phyloP scores from a whole-genome alignment of 805 yeast genomes.

The Saccharomyces mikatae region DNA sequence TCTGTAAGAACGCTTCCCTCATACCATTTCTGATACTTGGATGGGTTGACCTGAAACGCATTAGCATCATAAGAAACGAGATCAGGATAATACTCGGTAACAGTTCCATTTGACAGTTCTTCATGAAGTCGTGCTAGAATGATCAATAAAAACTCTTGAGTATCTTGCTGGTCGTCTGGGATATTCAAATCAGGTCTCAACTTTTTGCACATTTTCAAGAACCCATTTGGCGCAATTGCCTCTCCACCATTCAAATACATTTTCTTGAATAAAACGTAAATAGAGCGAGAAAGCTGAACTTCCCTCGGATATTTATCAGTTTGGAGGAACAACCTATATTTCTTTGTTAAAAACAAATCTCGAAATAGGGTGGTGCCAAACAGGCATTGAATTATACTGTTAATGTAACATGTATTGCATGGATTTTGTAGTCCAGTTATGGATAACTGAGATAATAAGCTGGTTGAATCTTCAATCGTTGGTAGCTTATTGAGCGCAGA shows the following conservation, averaged over 20 bases:
- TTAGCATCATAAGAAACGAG: slow-evolving; percentile 30
- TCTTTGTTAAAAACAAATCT: slow-evolving; percentile 38
- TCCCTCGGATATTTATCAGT: slow-evolving; percentile 8
- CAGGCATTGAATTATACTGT: slow-evolving; percentile 63
- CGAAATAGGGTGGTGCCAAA: slow-evolving; percentile 48
- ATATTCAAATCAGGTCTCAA: slow-evolving; percentile 61
- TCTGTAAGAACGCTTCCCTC: slow-evolving; percentile 41
- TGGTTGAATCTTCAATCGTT: slow-evolving; percentile 27
- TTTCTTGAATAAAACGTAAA: slow-evolving; percentile 47
- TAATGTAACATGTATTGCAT: slow-evolving; percentile 72
- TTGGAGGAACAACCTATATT: slow-evolving; percentile 38
- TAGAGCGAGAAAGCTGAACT: slow-evolving; percentile 37
- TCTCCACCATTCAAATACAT: slow-evolving; percentile 53
- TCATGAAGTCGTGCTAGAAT: slow-evolving; percentile 61
- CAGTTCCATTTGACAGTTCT: slow-evolving; percentile 42
- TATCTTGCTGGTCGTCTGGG: slow-evolving; percentile 74
- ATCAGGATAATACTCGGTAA: slow-evolving; percentile 34
- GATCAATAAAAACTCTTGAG: slow-evolving; percentile 66
- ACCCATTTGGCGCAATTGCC: slow-evolving; percentile 57
- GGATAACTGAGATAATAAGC: slow-evolving; percentile 34
- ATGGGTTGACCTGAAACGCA: slow-evolving; percentile 25
- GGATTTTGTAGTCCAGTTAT: slow-evolving; percentile 58
- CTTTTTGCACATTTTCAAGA: slow-evolving; percentile 42
- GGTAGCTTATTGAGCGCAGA: slow-evolving; percentile 14
- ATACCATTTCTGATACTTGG: slow-evolving; percentile 59